Conservation (phyloP, 23 red algal species). For the Gracilaria caudata region DNA sequence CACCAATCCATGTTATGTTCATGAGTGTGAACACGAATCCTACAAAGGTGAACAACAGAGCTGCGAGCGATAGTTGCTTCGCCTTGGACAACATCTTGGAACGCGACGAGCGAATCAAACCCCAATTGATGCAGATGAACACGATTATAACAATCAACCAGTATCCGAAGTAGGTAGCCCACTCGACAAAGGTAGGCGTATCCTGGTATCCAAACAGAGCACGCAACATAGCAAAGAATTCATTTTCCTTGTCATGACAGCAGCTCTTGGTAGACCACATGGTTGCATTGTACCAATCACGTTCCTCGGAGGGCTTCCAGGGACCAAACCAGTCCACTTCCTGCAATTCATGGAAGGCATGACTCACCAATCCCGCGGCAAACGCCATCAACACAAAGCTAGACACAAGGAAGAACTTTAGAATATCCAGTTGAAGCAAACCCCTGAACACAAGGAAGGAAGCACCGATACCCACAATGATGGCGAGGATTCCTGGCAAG, state of each 20-base stretch:
- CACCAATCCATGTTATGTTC: conserved; percentile 75
- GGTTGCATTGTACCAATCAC: conserved; percentile 79
- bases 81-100: conserved; percentile 15
- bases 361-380: conserved; percentile 78
- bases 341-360: conserved; percentile 79
- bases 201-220: conserved; percentile 90
- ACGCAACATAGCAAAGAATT: conserved; percentile 85
- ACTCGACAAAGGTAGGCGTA: conserved; percentile 73
- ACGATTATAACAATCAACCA: conserved; percentile 62
- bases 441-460: conserved; percentile 74
- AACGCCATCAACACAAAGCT: conserved; percentile 80
- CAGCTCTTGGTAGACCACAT: conserved; percentile 76
- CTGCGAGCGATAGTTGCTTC: conserved; percentile 1
- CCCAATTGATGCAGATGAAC: conserved; percentile 68
- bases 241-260: conserved; percentile 79
- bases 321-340: conserved; percentile 78
- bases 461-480: conserved; percentile 64
- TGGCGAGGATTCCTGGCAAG: conserved; percentile 66
- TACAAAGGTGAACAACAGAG: conserved; percentile 65
- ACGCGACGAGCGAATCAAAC: conserved; percentile 24
- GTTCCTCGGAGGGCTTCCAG: conserved; percentile 39
- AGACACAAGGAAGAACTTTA: conserved; percentile 77
- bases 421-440: conserved; percentile 72
- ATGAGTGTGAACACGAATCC: conserved; percentile 57
- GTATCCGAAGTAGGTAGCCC: conserved; percentile 77